Conservation (phyloP, 495 filamentous ascomycete genomes). For the Pseudomonodictys pantanalensis region DNA sequence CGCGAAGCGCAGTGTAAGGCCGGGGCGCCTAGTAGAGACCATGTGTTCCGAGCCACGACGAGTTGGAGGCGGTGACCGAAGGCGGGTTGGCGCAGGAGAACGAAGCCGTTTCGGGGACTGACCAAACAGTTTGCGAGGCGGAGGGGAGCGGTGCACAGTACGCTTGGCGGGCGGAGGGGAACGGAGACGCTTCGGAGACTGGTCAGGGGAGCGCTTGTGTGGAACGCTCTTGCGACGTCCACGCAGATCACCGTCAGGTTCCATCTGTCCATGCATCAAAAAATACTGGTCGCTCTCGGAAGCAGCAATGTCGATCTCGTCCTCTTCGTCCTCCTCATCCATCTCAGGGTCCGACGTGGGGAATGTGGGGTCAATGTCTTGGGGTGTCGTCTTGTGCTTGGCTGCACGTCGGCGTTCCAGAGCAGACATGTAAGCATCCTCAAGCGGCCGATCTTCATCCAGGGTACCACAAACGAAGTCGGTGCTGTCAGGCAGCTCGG, state of each 20-base stretch:
- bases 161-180: constrained; percentile 45
- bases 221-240: constrained; percentile 41
- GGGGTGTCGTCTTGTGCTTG: constrained; percentile 75
- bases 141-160: constrained; percentile 52
- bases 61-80: constrained; percentile 54
- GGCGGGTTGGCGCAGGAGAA: constrained; percentile 54
- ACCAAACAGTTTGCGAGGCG: constrained; percentile 63
- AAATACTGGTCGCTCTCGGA: constrained; percentile 57
- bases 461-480: constrained; percentile 97
- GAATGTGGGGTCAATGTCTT: constrained; percentile 97
- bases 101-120: constrained; percentile 68
- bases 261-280: constrained; percentile 59
- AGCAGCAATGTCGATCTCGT: constrained; percentile 26
- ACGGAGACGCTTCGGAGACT: constrained; percentile 51
- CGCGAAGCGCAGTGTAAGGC: constrained; percentile 7
- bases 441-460: constrained; percentile 91
- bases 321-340: constrained; percentile 58
- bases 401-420: constrained; percentile 74
- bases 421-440: constrained; percentile 85
- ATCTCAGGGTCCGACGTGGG: constrained; percentile 84
- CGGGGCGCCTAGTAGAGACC: constrained; percentile 13
- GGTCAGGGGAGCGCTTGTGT: constrained; percentile 45
- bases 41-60: constrained; percentile 43
- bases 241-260: constrained; percentile 43
- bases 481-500: constrained; percentile 89